Evolutionary conservation across 1,284 basidiomycete species (phyloP).

Genomic region (Trichosporon asahii): DNA sequence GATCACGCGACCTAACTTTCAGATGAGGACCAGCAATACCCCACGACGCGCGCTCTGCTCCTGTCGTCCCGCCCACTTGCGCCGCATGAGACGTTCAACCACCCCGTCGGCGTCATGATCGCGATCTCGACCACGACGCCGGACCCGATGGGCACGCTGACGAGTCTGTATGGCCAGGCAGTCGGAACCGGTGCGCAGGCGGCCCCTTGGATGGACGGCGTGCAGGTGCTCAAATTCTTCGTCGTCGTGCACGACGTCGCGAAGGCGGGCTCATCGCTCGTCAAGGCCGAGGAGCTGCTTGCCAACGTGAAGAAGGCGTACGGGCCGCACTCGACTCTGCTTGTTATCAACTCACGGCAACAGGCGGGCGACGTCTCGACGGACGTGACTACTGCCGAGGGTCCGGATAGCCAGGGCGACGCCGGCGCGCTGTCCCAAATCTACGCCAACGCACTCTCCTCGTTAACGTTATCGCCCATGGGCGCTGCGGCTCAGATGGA

Average conservation of each 20-base stretch:
- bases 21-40: constrained; percentile 50
- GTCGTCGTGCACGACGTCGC: constrained; percentile 51
- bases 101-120: constrained; percentile 48
- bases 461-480: constrained; percentile 41
- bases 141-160: constrained; percentile 44
- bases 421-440: constrained; percentile 41
- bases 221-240: constrained; percentile 46
- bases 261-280: constrained; percentile 38
- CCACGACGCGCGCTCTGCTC: constrained; percentile 45
- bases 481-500: constrained; percentile 25
- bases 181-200: constrained; percentile 33
- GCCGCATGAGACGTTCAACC: constrained; percentile 52
- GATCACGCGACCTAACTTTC: neutral
- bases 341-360: constrained; percentile 47
- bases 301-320: constrained; percentile 47
- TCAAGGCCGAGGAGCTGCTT: constrained; percentile 43
- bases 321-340: constrained; percentile 50
- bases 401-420: constrained; percentile 30
- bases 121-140: constrained; percentile 46
- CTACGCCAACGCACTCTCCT: constrained; percentile 44
- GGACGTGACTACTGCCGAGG: constrained; percentile 25
- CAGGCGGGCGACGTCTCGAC: constrained; percentile 28
- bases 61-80: constrained; percentile 46
- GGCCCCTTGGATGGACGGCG: constrained; percentile 47
- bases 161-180: constrained; percentile 37